phyloP scores from a whole-genome alignment of 768 basidiomycete genomes.

The Pleurotus salmoneostramineus region DNA sequence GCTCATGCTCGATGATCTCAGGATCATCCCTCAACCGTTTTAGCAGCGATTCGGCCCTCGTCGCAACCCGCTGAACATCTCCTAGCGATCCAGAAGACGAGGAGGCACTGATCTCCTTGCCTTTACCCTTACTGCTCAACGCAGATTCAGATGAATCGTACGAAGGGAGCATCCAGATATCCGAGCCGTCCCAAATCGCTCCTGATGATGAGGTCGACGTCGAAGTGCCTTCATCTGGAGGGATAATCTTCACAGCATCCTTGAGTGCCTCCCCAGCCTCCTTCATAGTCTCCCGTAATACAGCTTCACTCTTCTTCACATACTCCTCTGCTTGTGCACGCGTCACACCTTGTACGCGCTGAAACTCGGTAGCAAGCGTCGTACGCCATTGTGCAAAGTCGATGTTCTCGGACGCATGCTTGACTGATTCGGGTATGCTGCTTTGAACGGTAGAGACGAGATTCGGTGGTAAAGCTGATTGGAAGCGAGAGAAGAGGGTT shows the following conservation, averaged over 20 bases:
- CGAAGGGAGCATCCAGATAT: conserved; percentile 77
- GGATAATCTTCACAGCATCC: conserved; percentile 91
- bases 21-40: conserved; percentile 72
- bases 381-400: conserved; percentile 68
- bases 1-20: conserved; percentile 72
- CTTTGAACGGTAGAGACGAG: conserved; percentile 65
- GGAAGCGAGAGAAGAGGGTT: conserved; percentile 64
- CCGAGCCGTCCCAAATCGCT: conserved; percentile 79
- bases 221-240: conserved; percentile 54
- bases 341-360: conserved; percentile 71
- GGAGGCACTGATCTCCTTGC: conserved; percentile 11
- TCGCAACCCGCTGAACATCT: conserved; percentile 52
- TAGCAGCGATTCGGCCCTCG: conserved; percentile 75
- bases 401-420: conserved; percentile 56
- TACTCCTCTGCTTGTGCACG: conserved; percentile 83
- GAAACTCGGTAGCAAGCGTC: conserved; percentile 61
- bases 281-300: conserved; percentile 66
- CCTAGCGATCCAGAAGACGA: conserved; percentile 17
- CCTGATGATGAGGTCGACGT: conserved; percentile 26
- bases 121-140: conserved; percentile 31
- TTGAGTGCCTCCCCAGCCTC: conserved; percentile 79
- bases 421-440: conserved; percentile 63
- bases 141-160: conserved; percentile 17
- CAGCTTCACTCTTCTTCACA: conserved; percentile 65
- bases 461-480: conserved; percentile 71